Evolutionary conservation across 305 asterid species (phyloP).

Genomic region (Solanum hybrid): DNA sequence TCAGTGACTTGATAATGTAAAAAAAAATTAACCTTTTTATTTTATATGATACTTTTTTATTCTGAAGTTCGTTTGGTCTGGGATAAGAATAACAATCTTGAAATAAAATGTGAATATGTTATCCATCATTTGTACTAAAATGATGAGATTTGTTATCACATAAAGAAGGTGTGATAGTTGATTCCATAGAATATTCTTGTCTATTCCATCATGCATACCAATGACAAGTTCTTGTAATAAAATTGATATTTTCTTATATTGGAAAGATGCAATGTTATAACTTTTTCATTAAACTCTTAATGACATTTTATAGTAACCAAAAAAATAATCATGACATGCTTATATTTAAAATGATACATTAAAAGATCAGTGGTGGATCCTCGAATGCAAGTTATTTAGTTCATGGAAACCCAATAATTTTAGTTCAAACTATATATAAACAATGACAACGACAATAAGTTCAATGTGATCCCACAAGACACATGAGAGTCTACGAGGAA

Average conservation of each 20-base stretch:
- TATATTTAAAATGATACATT: neutral
- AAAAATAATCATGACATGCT: neutral
- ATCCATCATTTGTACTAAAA: neutral
- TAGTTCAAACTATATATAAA: neutral
- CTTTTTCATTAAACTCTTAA: neutral
- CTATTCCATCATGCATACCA: neutral
- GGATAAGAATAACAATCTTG: too few species aligned
- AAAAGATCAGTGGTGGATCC: neutral
- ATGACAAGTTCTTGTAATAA: neutral
- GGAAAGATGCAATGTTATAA: neutral
- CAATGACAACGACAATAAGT: neutral
- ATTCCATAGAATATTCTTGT: neutral
- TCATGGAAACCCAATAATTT: rapidly evolving
- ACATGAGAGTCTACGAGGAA: neutral
- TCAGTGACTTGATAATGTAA: neutral
- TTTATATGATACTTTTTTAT: neutral
- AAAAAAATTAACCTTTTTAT: neutral
- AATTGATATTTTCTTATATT: neutral
- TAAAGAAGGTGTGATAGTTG: neutral
- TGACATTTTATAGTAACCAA: neutral
- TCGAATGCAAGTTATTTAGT: neutral
- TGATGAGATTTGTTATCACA: neutral
- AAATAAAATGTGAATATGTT: neutral
- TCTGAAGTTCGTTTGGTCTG: neutral
- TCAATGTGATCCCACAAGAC: neutral